Evolutionary conservation across 768 basidiomycete genomes (phyloP).

Genomic region (Thelephora aurantiotincta): DNA sequence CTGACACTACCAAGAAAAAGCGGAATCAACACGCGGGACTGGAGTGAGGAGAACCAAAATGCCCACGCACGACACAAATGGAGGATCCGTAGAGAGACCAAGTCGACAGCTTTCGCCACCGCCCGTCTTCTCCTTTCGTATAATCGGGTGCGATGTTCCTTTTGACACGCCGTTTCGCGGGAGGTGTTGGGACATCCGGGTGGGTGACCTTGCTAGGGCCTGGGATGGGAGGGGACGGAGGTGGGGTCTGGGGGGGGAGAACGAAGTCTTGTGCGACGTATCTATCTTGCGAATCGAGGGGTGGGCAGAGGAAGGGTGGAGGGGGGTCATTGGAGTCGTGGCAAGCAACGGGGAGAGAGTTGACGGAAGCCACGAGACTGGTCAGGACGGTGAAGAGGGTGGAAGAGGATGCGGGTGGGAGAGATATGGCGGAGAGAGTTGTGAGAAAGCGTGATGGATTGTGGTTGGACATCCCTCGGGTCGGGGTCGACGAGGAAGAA

Average conservation of each 20-base stretch:
- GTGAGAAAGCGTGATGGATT: constrained; percentile 4
- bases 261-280: background rate
- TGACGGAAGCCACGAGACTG: constrained; percentile 27
- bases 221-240: constrained; percentile 5
- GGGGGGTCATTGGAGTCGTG: constrained; percentile 20
- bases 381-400: constrained; percentile 44
- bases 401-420: constrained; percentile 5
- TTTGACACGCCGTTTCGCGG: constrained; percentile 6
- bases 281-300: constrained; percentile 3
- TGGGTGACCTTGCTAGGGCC: constrained; percentile 4
- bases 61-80: constrained; percentile 35
- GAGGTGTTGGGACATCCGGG: constrained; percentile 1
- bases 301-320: constrained; percentile 49
- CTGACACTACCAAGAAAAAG: constrained; percentile 9
- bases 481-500: no score
- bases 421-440: background rate
- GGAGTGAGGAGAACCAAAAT: background rate
- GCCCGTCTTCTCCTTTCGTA: constrained; percentile 33
- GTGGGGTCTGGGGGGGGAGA: constrained; percentile 5
- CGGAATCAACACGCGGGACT: constrained; percentile 4
- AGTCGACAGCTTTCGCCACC: constrained; percentile 38
- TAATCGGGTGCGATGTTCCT: constrained; percentile 38
- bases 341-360: constrained; percentile 28
- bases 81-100: constrained; percentile 67
- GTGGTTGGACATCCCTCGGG: constrained; percentile 19